Evolutionary conservation across 768 basidiomycete species (phyloP).

Genomic region (Termitomyces sp.): DNA sequence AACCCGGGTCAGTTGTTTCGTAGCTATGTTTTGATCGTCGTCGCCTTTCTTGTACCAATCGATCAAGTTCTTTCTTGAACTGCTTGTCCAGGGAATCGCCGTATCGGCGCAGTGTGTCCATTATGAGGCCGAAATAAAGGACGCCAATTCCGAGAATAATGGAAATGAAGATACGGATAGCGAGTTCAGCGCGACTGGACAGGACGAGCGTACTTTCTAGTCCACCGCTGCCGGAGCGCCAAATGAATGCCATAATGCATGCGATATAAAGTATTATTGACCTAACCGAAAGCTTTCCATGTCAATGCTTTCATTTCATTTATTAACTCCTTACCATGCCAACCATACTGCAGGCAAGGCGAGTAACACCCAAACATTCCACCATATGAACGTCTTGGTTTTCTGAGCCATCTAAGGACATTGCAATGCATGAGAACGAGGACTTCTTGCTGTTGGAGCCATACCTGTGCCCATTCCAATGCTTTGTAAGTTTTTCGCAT

Average conservation of each 20-base stretch:
- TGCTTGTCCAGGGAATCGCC: conserved; percentile 33
- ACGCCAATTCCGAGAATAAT: conserved; percentile 32
- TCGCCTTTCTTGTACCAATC: not conserved
- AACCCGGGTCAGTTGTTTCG: not conserved
- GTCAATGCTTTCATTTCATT: not conserved
- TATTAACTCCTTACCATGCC: conserved; percentile 43
- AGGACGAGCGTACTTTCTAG: conserved; percentile 27
- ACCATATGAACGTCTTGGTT: conserved; percentile 20
- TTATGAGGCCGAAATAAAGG: conserved; percentile 44
- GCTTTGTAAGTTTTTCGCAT: conserved; percentile 62
- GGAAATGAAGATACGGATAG: conserved; percentile 53
- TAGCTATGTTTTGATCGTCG: not conserved
- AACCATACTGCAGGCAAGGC: conserved; percentile 67
- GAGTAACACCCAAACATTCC: conserved; percentile 64
- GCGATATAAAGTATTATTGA: conserved; percentile 63
- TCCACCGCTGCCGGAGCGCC: conserved; percentile 55
- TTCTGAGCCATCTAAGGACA: conserved; percentile 50
- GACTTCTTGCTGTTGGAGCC: conserved; percentile 29
- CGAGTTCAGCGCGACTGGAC: conserved; percentile 33
- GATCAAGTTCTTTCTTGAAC: conserved; percentile 12
- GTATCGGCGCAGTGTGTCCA: conserved; percentile 49
- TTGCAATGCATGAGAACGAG: conserved; percentile 2
- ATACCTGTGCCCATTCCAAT: conserved; percentile 54
- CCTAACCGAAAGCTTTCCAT: conserved; percentile 23
- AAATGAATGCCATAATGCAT: conserved; percentile 63